These are phyloP conservation scores for Paraglomus brasilianum DNA, from an alignment of 192 early-diverging fungal species.

Conservation along the genomic window DNA sequence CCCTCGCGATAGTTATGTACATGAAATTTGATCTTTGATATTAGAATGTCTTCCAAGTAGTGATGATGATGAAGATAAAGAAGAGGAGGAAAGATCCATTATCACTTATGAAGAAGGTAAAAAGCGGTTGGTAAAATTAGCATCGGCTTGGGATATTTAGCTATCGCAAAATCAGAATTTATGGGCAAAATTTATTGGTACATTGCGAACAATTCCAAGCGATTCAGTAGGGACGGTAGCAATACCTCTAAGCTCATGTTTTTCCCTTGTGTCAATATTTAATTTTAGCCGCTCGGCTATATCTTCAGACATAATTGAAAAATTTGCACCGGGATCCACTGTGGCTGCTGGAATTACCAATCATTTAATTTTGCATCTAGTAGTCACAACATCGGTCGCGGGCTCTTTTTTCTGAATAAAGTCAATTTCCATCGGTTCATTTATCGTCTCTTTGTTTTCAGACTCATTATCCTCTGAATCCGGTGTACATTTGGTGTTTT, in stretches of 20 bases:
- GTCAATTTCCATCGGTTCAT: constrained; percentile 11
- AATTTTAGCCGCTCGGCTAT: neutral
- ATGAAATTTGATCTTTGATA: no score
- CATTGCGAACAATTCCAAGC: constrained; percentile 7
- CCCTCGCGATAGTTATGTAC: no score
- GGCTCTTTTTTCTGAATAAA: constrained; percentile 13
- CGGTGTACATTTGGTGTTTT: no score
- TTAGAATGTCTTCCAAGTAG: no score
- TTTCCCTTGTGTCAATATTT: neutral
- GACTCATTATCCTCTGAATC: no score
- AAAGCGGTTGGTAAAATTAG: constrained; percentile 14
- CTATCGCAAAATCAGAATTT: constrained; percentile 9
- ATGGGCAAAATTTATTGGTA: constrained; percentile 6
- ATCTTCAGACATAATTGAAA: constrained; percentile 3
- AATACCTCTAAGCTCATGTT: neutral
- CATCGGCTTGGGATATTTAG: constrained; percentile 7
- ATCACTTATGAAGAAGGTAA: no score
- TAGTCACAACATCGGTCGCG: constrained; percentile 18
- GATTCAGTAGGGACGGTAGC: neutral
- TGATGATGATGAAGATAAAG: no score
- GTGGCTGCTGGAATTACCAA: no score
- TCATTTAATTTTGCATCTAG: constrained; percentile 6
- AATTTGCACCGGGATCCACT: constrained; percentile 7
- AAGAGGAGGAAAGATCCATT: no score
- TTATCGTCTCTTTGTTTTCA: neutral